Base-by-base conservation (phyloP, 2,329 filamentous ascomycete species). In the Aspergillus japonicus region DNA sequence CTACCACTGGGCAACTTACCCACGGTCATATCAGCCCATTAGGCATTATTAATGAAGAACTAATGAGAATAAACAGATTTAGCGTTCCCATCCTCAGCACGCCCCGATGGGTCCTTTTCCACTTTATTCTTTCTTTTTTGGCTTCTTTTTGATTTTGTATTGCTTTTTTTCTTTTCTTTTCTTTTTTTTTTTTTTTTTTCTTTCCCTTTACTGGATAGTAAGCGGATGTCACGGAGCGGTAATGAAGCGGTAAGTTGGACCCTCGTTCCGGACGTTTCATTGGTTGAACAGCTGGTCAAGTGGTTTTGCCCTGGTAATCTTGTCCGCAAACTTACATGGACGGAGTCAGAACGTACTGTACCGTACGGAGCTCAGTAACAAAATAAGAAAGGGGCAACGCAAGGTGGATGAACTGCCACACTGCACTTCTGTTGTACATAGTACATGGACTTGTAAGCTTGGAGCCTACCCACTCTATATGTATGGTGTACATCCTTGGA, bases 301-400 rank as follows among this genome's bases (percentile, higher is more conserved):
- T 44, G 39, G 39, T 44, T n/a, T 4, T 44, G 16, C 6, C 6
- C 39, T 44, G 14, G 39, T 44, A 16, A 10, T 44, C 16, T 35
- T 16, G 14, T 12, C 26, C 26, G 26, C 23, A 23, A 23, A 23
- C 26, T 29, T 8, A 29, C 7, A 8, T 8, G 26, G 26, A 29
- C 26, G 7, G 26, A 29, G 26, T 29, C 7, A 29, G 26, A 29
- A 29, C 26, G 7, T 29, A 8, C 4, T 5, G 24, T 26, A 26
- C 26, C 7, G 26, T 29, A 29, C 26, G 26, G 26, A 8, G 26
- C 26, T 29, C 26, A 10, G 26, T 29, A 35, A 19, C 16, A 19
- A n/a, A 44, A 7, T 26, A 48, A 54, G 50, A 58, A 58, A 58
- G 56, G 56, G 56, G 56, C 44, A 55, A 55, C 44, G 53, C 53